Conservation (phyloP, 768 basidiomycete genomes). For the Russula emetica region DNA sequence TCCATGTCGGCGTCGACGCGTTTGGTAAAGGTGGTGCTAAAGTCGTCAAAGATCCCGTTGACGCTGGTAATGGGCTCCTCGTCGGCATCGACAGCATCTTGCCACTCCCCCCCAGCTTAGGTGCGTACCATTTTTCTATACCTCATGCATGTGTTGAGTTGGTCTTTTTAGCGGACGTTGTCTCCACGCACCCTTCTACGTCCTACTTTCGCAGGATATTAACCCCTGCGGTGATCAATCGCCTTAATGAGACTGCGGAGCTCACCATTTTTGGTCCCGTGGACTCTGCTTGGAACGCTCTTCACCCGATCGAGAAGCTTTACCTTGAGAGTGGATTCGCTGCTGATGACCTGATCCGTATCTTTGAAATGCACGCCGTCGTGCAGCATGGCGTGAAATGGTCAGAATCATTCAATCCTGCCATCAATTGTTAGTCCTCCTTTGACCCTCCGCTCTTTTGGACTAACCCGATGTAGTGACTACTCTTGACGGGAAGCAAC, state of each 20-base stretch:
- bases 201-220: conserved; percentile 75
- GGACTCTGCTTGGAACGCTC: conserved; percentile 74
- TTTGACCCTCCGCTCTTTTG: neutral
- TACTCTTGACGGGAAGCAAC: conserved; percentile 59
- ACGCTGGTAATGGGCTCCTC: conserved; percentile 73
- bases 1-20: conserved; percentile 70
- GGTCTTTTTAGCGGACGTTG: conserved; percentile 48
- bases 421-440: conserved; percentile 48
- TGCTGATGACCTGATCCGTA: conserved; percentile 67
- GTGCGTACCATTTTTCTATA: conserved; percentile 42
- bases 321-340: conserved; percentile 91
- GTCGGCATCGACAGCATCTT: conserved; percentile 73
- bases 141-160: conserved; percentile 3
- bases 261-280: conserved; percentile 88
- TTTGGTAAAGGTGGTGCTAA: conserved; percentile 70
- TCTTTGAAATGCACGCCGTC: conserved; percentile 76
- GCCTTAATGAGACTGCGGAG: conserved; percentile 63
- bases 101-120: conserved; percentile 65
- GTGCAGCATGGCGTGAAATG: conserved; percentile 55
- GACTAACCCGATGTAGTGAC: conserved; percentile 48
- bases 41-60: conserved; percentile 51
- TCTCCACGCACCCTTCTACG: conserved; percentile 54
- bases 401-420: conserved; percentile 56
- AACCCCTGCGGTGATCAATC: conserved; percentile 49
- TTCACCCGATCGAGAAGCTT: conserved; percentile 72